Conservation (phyloP, 352 stramenopile species). For the Globisporangium solare region DNA sequence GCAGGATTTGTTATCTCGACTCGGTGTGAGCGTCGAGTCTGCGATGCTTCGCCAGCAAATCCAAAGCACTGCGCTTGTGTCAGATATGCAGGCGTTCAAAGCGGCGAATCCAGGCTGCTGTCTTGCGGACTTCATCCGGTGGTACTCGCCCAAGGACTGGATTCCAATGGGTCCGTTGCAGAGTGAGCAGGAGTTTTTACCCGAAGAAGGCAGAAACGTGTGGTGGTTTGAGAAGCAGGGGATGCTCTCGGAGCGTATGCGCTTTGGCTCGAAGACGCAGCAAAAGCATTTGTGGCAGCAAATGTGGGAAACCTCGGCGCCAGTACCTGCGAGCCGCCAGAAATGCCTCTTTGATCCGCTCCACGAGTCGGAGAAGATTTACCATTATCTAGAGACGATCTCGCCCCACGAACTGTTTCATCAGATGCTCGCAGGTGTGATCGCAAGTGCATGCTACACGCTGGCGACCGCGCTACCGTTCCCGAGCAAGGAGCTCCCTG, state of each 20-base stretch:
- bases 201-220: conserved; percentile 33
- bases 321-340: conserved; percentile 55
- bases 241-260: conserved; percentile 75
- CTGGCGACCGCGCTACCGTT: conserved; percentile 44
- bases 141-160: conserved; percentile 84
- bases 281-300: conserved; percentile 70
- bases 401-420: conserved; percentile 75
- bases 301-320: conserved; percentile 58
- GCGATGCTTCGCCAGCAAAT: conserved; percentile 70
- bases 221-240: conserved; percentile 71
- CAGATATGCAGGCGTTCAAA: conserved; percentile 86
- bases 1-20: conserved; percentile 63
- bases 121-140: conserved; percentile 77
- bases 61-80: conserved; percentile 64
- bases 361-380: conserved; percentile 76
- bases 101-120: conserved; percentile 63
- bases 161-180: conserved; percentile 34
- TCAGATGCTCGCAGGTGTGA: conserved; percentile 64
- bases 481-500: conserved; percentile 23
- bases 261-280: conserved; percentile 27
- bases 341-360: conserved; percentile 66
- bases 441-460: conserved; percentile 53
- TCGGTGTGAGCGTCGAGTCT: conserved; percentile 60
- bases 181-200: conserved; percentile 24
- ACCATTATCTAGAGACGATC: conserved; percentile 80